A percentile compares a stretch with the other conserved stretches of the same genome.
Conservation (phyloP, 164 flowering plant species). For the Pachysandra terminalis region DNA sequence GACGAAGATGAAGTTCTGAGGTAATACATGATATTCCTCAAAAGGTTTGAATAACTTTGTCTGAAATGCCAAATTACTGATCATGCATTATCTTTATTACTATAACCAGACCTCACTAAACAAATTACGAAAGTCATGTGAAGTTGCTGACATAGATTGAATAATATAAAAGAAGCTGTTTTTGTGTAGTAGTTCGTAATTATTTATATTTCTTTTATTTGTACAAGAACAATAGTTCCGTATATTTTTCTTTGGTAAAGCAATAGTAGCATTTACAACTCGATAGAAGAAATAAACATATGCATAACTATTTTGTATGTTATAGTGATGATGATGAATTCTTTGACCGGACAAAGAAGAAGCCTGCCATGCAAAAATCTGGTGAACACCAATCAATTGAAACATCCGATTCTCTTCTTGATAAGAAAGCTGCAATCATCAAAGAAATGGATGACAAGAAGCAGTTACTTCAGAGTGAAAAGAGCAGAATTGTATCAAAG, state of each 20-base stretch:
- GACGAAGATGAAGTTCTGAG: conserved; percentile 72
- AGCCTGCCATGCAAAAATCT: conserved; percentile 34
- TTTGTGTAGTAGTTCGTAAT: neutral
- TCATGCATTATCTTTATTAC: neutral
- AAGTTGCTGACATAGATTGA: neutral
- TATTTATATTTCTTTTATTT: too few relatives aligned
- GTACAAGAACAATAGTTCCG: neutral
- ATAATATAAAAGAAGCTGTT: neutral
- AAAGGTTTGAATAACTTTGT: neutral
- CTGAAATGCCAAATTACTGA: neutral
- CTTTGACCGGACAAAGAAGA: conserved; percentile 87
- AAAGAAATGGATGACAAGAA: conserved; percentile 66
- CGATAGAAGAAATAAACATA: too few relatives aligned
- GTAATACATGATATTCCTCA: conserved; percentile 22
- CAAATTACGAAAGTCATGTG: conserved; percentile 1
- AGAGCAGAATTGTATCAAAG: conserved; percentile 36
- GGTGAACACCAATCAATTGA: conserved; percentile 61
- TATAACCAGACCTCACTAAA: neutral
- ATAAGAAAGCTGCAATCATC: conserved; percentile 69
- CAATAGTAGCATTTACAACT: too few relatives aligned
- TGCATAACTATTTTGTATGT: neutral
- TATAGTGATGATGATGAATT: conserved; percentile 96
- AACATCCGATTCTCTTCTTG: conserved; percentile 93
- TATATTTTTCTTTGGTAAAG: too few relatives aligned
- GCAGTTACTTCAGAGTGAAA: conserved; percentile 48